These are phyloP conservation scores for Catenaria anguillulae DNA, from an alignment of 371 early-diverging fungal genomes.

Conservation along the genomic window DNA sequence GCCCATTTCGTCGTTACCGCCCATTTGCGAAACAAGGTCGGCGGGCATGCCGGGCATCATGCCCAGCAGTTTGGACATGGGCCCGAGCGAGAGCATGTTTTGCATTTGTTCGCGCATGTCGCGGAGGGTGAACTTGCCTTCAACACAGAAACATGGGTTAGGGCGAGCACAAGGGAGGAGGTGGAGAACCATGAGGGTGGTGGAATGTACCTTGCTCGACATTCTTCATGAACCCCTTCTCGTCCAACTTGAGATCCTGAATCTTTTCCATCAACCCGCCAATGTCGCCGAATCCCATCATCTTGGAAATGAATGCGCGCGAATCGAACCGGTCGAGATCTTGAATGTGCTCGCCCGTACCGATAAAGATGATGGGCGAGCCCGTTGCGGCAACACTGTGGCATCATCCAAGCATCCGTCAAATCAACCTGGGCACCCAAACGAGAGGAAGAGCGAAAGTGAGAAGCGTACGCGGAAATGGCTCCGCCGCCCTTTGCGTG, in stretches of 20 bases:
- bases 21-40: constrained; percentile 50
- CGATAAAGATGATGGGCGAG: constrained; percentile 96
- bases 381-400: constrained; percentile 87
- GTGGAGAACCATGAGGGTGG: constrained; percentile 14
- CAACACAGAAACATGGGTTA: not conserved
- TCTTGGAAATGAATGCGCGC: constrained; percentile 85
- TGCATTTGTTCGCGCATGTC: constrained; percentile 96
- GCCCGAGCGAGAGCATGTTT: constrained; percentile 87
- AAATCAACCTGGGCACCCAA: too few relatives aligned
- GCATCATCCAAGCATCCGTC: not conserved
- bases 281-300: constrained; percentile 94
- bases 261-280: constrained; percentile 87
- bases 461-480: constrained; percentile 65
- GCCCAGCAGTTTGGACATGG: constrained; percentile 88
- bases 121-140: constrained; percentile 62
- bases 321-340: constrained; percentile 93
- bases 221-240: constrained; percentile 84
- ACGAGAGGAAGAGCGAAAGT: not conserved
- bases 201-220: constrained; percentile 55
- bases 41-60: constrained; percentile 95
- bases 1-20: constrained; percentile 57
- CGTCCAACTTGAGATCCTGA: constrained; percentile 77
- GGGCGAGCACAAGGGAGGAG: not conserved
- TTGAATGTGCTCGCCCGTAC: constrained; percentile 97
- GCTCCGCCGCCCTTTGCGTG: constrained; percentile 99